A percentile compares a stretch with the other conserved stretches of the same genome.
Evolutionary conservation across 208 protist species (phyloP).

Genomic region (Leishmania tarentolae): DNA sequence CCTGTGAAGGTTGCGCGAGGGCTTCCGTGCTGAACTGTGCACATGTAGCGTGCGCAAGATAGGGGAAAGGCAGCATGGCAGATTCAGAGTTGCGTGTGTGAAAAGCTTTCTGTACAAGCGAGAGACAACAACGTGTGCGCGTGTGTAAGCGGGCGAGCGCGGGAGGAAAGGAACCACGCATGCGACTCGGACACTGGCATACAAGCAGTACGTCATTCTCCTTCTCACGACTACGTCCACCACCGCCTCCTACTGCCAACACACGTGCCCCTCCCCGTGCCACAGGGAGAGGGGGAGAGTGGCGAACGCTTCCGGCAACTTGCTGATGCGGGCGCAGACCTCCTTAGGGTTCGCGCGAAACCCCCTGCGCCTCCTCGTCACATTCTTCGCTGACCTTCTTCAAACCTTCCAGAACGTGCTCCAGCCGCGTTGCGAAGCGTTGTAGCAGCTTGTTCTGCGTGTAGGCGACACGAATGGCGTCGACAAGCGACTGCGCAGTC

Average conservation of each 20-base stretch:
- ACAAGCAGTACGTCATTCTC: neutral
- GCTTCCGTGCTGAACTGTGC: neutral
- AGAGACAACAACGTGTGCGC: neutral
- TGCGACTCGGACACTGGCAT: neutral
- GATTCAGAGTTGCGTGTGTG: no score
- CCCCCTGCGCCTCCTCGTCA: constrained; percentile 3
- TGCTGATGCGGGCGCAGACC: neutral
- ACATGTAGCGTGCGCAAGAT: no score
- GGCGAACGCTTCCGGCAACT: neutral
- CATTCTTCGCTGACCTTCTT: constrained; percentile 43
- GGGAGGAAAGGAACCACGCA: neutral
- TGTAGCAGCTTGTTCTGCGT: constrained; percentile 63
- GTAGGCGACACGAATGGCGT: constrained; percentile 51
- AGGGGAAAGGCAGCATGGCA: no score
- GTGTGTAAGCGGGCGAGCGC: neutral
- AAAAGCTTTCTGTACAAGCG: neutral
- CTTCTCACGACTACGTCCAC: neutral
- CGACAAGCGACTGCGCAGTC: constrained; percentile 38
- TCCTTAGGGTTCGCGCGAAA: neutral
- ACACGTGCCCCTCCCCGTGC: neutral
- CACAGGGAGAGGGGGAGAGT: neutral
- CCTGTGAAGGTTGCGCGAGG: neutral
- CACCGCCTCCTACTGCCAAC: neutral
- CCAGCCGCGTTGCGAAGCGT: constrained; percentile 39
- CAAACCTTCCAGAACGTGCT: constrained; percentile 38